phyloP scores from a whole-genome alignment of 164 flowering plant genomes.

The Akebia trifoliata region DNA sequence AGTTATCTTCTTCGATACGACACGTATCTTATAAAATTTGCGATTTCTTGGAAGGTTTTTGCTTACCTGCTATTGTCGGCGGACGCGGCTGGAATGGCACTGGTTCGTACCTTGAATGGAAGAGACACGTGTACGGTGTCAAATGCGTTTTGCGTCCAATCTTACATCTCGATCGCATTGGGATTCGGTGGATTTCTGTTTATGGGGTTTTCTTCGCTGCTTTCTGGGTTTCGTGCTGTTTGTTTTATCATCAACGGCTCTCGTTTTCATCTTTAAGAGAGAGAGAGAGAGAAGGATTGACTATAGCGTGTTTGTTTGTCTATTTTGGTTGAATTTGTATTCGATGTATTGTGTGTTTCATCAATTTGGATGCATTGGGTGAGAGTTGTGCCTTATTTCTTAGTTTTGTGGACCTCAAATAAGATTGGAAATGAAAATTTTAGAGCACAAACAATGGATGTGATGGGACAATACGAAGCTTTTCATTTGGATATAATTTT shows the following conservation, averaged over 20 bases:
- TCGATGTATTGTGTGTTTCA: no score
- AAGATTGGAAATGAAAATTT: no score
- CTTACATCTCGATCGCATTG: slow-evolving; percentile 55
- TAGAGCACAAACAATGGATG: no score
- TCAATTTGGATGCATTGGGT: no score
- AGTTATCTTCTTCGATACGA: background rate
- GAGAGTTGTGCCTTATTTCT: no score
- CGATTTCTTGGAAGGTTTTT: slow-evolving; percentile 40
- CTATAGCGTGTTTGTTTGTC: no score
- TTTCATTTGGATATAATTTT: no score
- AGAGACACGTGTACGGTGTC: slow-evolving; percentile 40
- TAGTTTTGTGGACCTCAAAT: no score
- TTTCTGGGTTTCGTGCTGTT: slow-evolving; percentile 77
- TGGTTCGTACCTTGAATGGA: slow-evolving; percentile 39
- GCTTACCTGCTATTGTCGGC: slow-evolving; percentile 74
- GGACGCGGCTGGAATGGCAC: slow-evolving; percentile 57
- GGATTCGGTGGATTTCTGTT: slow-evolving; percentile 76
- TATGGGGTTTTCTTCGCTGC: slow-evolving; percentile 52
- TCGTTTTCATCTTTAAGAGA: slow-evolving; percentile 64
- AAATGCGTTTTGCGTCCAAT: slow-evolving; percentile 60
- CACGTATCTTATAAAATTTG: background rate
- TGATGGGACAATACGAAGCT: no score
- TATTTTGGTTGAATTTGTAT: no score
- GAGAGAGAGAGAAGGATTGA: no score
- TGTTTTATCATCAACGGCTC: slow-evolving; percentile 69